Evolutionary conservation across 148 eudicot species (phyloP).

Genomic region (Pharnaceum exiguum): DNA sequence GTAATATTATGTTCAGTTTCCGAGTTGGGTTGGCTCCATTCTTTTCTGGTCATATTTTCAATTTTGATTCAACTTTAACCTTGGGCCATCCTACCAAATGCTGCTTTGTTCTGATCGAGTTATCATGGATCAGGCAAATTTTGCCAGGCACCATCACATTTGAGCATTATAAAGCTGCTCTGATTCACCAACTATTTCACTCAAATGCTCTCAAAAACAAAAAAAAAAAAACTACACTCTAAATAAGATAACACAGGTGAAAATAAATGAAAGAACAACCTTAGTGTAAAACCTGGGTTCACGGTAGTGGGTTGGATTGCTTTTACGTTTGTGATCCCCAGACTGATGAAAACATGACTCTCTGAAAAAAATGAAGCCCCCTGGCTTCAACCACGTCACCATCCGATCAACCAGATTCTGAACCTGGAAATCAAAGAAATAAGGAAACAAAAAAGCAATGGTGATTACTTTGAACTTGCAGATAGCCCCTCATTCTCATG

Average conservation of each 20-base stretch:
- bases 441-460: not conserved
- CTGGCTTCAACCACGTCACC: conserved; percentile 89
- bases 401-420: conserved; percentile 64
- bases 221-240: not conserved
- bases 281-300: conserved; percentile 89
- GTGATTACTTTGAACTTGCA: too few species aligned
- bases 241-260: conserved; percentile 2
- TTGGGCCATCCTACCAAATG: too few species aligned
- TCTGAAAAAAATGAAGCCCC: conserved; percentile 87
- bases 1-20: too few species aligned
- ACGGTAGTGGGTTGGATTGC: conserved; percentile 96
- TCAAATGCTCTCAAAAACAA: too few species aligned
- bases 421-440: conserved; percentile 43
- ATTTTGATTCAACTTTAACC: too few species aligned
- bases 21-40: too few species aligned
- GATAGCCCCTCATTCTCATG: not conserved
- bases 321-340: conserved; percentile 86
- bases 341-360: conserved; percentile 99
- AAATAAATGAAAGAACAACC: conserved; percentile 30
- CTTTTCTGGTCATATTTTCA: too few species aligned
- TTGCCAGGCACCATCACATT: not conserved
- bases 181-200: not conserved
- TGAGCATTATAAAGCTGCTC: not conserved
- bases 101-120: too few species aligned
- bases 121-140: too few species aligned